phyloP scores from a whole-genome alignment of 805 yeast genomes.

The Lipomyces sp. region DNA sequence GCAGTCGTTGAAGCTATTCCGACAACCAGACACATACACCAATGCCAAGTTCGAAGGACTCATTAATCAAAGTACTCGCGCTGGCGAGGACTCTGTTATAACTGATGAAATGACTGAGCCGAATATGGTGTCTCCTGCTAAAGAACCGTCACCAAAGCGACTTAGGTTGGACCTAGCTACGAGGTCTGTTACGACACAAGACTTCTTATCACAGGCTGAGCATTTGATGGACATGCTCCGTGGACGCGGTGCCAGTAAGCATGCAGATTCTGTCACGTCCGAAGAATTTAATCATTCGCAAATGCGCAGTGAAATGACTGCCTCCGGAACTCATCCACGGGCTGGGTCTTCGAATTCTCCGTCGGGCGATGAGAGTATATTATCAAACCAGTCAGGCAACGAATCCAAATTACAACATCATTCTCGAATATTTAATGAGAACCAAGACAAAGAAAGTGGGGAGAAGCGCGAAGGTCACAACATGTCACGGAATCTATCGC shows the following conservation, averaged over 20 bases:
- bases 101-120: background rate
- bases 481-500: background rate
- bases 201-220: conserved; percentile 34
- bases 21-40: conserved; percentile 34
- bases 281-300: conserved; percentile 22
- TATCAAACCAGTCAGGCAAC: too few species aligned
- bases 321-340: conserved; percentile 1
- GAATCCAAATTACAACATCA: too few species aligned
- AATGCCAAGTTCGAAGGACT: conserved; percentile 32
- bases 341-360: background rate
- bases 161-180: conserved; percentile 1
- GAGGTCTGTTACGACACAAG: conserved; percentile 26
- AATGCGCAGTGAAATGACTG: conserved; percentile 21
- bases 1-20: too few species aligned
- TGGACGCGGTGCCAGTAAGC: conserved; percentile 10
- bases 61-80: conserved; percentile 5
- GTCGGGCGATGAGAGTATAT: background rate
- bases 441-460: background rate
- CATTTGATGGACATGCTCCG: conserved; percentile 31
- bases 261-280: conserved; percentile 5
- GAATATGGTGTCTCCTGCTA: conserved; percentile 18
- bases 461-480: background rate
- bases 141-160: conserved; percentile 24
- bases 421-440: too few species aligned
- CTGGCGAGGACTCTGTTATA: background rate